phyloP scores from a whole-genome alignment of 148 eudicot genomes.

The Vaccinium corymbosum region DNA sequence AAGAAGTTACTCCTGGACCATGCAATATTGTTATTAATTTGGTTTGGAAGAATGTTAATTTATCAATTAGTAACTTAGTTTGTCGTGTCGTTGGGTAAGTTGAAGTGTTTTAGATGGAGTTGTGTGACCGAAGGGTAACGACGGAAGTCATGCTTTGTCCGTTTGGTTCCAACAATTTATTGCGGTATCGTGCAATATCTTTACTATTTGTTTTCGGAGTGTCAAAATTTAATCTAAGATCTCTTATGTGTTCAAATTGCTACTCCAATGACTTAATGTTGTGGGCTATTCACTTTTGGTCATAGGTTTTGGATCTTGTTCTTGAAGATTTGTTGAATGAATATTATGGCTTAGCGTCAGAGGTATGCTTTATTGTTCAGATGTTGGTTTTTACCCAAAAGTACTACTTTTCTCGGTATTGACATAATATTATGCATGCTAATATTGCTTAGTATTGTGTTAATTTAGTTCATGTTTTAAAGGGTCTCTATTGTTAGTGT shows the following conservation, averaged over 20 bases:
- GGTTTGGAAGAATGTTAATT: background rate
- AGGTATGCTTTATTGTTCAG: background rate
- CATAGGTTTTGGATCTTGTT: constrained; percentile 71
- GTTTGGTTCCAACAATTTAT: constrained; percentile 65
- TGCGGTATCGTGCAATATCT: constrained; percentile 19
- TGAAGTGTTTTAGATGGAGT: constrained; percentile 58
- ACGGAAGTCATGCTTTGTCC: constrained; percentile 65
- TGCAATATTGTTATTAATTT: constrained; percentile 4
- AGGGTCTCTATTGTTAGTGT: background rate
- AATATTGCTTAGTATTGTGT: background rate
- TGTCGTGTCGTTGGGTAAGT: constrained; percentile 36
- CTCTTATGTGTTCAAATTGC: constrained; percentile 8
- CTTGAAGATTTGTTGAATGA: constrained; percentile 53
- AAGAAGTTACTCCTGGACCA: constrained; percentile 36
- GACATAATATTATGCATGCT: background rate
- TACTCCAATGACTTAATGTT: background rate
- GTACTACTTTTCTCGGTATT: background rate
- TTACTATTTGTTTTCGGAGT: constrained; percentile 6
- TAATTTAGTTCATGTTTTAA: background rate
- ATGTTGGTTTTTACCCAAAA: background rate
- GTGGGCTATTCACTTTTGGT: background rate
- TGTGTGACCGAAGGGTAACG: constrained; percentile 71
- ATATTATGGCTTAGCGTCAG: constrained; percentile 22
- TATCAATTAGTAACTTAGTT: background rate
- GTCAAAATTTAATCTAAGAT: background rate